These are phyloP conservation scores for Eurotiales sp. DNA, from an alignment of 2,329 filamentous ascomycete species.

Conservation along the genomic window DNA sequence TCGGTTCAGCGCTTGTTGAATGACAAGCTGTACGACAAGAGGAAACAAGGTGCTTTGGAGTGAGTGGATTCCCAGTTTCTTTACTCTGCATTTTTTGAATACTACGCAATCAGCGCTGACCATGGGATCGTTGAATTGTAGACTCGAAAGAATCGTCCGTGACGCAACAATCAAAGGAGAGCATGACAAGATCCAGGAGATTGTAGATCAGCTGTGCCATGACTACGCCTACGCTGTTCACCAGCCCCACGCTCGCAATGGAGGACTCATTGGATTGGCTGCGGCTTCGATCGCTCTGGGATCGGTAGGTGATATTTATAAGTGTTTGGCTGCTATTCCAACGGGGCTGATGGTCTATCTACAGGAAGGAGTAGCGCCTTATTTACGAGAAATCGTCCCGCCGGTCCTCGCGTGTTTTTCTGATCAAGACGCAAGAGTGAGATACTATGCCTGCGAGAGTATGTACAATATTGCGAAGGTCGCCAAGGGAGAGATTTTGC, in stretches of 20 bases:
- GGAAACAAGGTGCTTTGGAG: constrained; percentile 95
- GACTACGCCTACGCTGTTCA: constrained; percentile 98
- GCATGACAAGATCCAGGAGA: constrained; percentile 73
- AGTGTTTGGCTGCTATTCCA: constrained; percentile 16
- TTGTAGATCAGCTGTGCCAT: constrained; percentile 93
- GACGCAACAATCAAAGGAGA: constrained; percentile 75
- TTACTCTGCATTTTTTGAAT: too few relatives aligned
- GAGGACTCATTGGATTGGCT: constrained; percentile 89
- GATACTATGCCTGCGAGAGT: constrained; percentile 98
- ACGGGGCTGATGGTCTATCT: constrained; percentile 11
- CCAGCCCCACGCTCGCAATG: constrained; percentile 93
- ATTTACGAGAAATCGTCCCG: constrained; percentile 89
- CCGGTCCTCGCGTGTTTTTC: constrained; percentile 96
- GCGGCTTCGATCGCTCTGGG: constrained; percentile 94
- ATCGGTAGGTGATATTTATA: constrained; percentile 58
- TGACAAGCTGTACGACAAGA: constrained; percentile 98
- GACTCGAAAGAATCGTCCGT: constrained; percentile 85
- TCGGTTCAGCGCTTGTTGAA: constrained; percentile 87
- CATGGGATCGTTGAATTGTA: constrained; percentile 34
- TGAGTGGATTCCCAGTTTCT: constrained; percentile 48
- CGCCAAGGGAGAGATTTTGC: constrained; percentile 91
- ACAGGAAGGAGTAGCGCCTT: constrained; percentile 77
- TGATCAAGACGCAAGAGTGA: constrained; percentile 93
- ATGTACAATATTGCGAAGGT: constrained; percentile 99
- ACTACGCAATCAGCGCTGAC: neutral